Evolutionary conservation across 1,284 basidiomycete species (phyloP), one percentile per base, ranked within the genome.

Genomic region (Xerocomus amazonicus): DNA sequence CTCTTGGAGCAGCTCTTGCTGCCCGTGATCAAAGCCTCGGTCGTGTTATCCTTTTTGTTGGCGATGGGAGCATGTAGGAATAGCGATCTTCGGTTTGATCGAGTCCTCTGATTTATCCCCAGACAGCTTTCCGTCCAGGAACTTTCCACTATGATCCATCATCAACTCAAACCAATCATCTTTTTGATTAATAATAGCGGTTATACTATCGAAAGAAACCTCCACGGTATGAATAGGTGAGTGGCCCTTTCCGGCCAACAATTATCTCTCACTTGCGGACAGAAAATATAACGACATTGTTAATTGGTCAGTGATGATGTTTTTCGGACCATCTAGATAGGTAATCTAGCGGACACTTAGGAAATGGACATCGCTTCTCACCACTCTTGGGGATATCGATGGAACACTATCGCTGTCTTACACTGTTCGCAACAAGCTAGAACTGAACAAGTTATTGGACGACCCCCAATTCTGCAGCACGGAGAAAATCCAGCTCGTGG

Each of bases 151-250:
- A 92, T 92, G 84, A 77, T 91, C 48, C 78, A 76, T 28, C 67
- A 78, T 48, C 77, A 74, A 7, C 65, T 92, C 31, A 85, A 77
- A 48, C 90, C 91, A 3, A 90, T 90, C 63, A 73, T 93, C 45
- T 92, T 93, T 67, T 75, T 97, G 13, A 73, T 97, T 50, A 93
- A 94, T 75, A 95, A 97, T 70, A 81, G 83, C 47, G 94, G 94
- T 0, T 94, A 93, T 67, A 85, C 86, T 38, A 93, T 96, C 54
- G 93, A 97, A 73, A 78, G 89, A 17, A 81, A 80, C 61, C 79
- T 92, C 55, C 84, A 91, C 63, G 90, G 85, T 17, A 76, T 75
- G 60, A 56, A 73, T 17, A 70, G 77, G 70, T 59, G 42, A 52
- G 68, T 42, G 33, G 16, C 9, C 1, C 26, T 41, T 26, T 3